A percentile compares a stretch with the other conserved stretches of the same genome.
Conservation (phyloP, 2,329 filamentous ascomycete genomes). For the Sporothrix curviconia region DNA sequence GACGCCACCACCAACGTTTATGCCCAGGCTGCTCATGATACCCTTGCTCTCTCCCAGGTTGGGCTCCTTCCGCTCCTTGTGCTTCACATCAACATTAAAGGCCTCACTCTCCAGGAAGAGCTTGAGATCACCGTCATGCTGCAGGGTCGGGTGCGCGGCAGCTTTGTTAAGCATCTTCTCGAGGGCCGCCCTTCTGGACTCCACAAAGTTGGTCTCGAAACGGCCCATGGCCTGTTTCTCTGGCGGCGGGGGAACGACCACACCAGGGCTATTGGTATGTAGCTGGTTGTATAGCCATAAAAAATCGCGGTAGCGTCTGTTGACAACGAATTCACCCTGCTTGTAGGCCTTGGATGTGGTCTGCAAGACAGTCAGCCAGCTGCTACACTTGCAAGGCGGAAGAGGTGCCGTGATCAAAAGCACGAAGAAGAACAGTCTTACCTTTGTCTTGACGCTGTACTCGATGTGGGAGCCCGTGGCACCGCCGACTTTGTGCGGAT, state of each 20-base stretch:
- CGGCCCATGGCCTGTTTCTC: constrained; percentile 97
- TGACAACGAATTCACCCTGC: constrained; percentile 86
- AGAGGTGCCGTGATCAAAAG: neutral
- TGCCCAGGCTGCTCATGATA: constrained; percentile 77
- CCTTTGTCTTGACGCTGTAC: constrained; percentile 90
- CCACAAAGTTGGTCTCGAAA: constrained; percentile 95
- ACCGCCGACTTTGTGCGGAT: constrained; percentile 96
- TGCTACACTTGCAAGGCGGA: no score
- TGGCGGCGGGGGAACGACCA: constrained; percentile 90
- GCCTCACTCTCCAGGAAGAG: constrained; percentile 94
- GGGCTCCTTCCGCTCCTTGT: constrained; percentile 88
- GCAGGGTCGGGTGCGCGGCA: constrained; percentile 78
- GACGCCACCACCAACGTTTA: constrained; percentile 70
- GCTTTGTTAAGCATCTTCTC: constrained; percentile 99
- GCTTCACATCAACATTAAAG: constrained; percentile 95
- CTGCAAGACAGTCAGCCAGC: constrained; percentile 36
- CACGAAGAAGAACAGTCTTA: constrained; percentile 36
- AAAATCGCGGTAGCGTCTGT: constrained; percentile 90
- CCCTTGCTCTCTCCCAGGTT: constrained; percentile 86
- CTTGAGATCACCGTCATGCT: constrained; percentile 90
- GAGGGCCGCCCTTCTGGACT: constrained; percentile 80
- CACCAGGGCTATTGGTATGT: constrained; percentile 88
- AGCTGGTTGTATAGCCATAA: constrained; percentile 95
- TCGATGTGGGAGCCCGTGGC: constrained; percentile 96
- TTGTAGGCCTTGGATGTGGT: constrained; percentile 95